Conservation (phyloP, 371 early-diverging fungal species). For the Syncephalis plumigaleata region DNA sequence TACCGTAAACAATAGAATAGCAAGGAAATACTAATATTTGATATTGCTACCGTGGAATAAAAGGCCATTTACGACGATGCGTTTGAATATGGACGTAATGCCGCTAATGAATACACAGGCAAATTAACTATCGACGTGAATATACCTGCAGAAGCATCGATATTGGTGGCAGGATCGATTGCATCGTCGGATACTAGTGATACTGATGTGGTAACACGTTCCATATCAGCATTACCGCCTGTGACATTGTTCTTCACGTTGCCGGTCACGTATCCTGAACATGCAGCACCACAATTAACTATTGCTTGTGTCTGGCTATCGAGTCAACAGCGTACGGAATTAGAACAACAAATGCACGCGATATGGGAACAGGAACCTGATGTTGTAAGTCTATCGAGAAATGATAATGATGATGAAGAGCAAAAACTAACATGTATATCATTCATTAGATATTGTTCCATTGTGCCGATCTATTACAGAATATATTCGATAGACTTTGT, state of each 20-base stretch:
- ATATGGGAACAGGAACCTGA: slow-evolving; percentile 8
- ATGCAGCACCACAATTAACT: slow-evolving; percentile 1
- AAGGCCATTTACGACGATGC: not conserved
- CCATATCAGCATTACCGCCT: slow-evolving; percentile 3
- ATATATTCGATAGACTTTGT: slow-evolving; percentile 4
- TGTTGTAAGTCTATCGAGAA: slow-evolving; percentile 6
- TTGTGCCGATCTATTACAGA: slow-evolving; percentile 9
- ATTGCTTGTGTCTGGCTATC: slow-evolving; percentile 8
- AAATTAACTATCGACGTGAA: not conserved
- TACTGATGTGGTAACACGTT: not conserved
- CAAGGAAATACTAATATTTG: no score
- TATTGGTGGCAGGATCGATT: not conserved
- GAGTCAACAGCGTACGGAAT: not conserved
- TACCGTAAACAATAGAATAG: no score
- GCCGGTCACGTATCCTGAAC: slow-evolving; percentile 7
- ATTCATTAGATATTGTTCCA: slow-evolving; percentile 7
- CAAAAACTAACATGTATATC: no score
- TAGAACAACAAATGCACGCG: slow-evolving; percentile 3
- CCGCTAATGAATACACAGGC: not conserved
- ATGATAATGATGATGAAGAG: no score
- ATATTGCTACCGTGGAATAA: no score
- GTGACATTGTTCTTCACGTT: slow-evolving; percentile 6
- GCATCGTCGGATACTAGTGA: no score
- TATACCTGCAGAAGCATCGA: not conserved
- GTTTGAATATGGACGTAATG: not conserved